Evolutionary conservation across 139 green algal species (phyloP), one percentile per base, ranked within the genome.

Genomic region (Spirogloea muscicola): DNA sequence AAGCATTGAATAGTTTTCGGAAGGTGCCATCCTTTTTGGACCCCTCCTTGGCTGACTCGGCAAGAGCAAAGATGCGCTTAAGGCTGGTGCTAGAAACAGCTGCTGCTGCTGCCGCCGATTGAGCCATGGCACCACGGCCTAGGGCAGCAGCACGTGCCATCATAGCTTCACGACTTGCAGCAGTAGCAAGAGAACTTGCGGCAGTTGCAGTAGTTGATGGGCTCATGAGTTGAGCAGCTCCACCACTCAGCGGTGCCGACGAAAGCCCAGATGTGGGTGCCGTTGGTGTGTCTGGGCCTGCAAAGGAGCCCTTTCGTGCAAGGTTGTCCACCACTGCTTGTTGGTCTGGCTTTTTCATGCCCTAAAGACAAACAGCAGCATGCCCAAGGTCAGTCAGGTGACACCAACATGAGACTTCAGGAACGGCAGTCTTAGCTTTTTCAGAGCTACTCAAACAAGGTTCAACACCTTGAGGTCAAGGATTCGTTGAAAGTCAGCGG

Each of bases 381-480:
- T 55, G 44, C 16, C 18, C 44, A 55, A 16, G 16, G 44, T 55
- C 44, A 25, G 44, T 18, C 44, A 55, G 18, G 18, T 16, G 44
- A 25, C 16, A 25, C 44, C 16, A 55, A 16, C 44, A 55, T 55
- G 44, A 25, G 44, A 25, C 16, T 55, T 16, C 44, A 18, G 16
- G 44, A 25, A n/a, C n/a, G n/a, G n/a, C n/a, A n/a, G n/a, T n/a
- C n/a, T n/a, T n/a, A n/a, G n/a, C n/a, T n/a, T n/a, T n/a, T n/a
- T n/a, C n/a, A n/a, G n/a, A n/a, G n/a, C n/a, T n/a, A n/a, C n/a
- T n/a, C n/a, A n/a, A n/a, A n/a, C n/a, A n/a, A n/a, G 16, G 44
- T 55, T 65, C 18, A 16, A 71, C 65, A 68, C 89, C 83, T 93
- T 94, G 42, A 94, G 80, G 41, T 94, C 90, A 2, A 90, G 63